Evolutionary conservation across 352 stramenopile species (phyloP).

Genomic region (Thalassiosira exigua): DNA sequence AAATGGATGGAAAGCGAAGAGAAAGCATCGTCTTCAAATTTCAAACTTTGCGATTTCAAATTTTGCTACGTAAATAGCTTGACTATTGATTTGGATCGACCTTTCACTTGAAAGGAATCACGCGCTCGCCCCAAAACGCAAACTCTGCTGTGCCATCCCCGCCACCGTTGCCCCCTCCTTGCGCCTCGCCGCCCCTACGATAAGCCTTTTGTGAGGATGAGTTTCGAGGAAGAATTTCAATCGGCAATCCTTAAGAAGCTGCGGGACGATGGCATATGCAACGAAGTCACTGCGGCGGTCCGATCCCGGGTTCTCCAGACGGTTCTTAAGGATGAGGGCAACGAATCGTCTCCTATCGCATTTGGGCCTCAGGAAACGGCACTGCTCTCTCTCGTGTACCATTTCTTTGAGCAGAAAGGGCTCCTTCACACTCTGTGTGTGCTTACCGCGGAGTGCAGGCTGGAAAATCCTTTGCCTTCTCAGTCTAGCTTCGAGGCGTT

Average conservation of each 20-base stretch:
- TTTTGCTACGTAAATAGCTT: too few species aligned
- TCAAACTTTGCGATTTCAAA: too few species aligned
- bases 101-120: too few species aligned
- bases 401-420: conserved; percentile 33
- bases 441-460: conserved; percentile 42
- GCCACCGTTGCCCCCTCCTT: too few species aligned
- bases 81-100: too few species aligned
- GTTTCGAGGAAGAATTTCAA: conserved; percentile 25
- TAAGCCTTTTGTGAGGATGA: too few species aligned
- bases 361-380: conserved; percentile 29
- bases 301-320: conserved; percentile 35
- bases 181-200: too few species aligned
- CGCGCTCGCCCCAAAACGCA: too few species aligned
- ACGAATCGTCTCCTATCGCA: conserved; percentile 3
- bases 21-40: too few species aligned
- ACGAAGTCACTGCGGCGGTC: conserved; percentile 48
- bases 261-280: conserved; percentile 30
- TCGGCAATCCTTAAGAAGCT: conserved; percentile 47
- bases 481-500: conserved; percentile 41
- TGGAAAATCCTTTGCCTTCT: conserved; percentile 21
- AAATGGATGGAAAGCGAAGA: too few species aligned
- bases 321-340: conserved; percentile 18
- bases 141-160: too few species aligned
- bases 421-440: conserved; percentile 47
- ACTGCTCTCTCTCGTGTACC: conserved; percentile 37